Evolutionary conservation across 305 asterid species (phyloP).

Genomic region (Plantago coronopus): DNA sequence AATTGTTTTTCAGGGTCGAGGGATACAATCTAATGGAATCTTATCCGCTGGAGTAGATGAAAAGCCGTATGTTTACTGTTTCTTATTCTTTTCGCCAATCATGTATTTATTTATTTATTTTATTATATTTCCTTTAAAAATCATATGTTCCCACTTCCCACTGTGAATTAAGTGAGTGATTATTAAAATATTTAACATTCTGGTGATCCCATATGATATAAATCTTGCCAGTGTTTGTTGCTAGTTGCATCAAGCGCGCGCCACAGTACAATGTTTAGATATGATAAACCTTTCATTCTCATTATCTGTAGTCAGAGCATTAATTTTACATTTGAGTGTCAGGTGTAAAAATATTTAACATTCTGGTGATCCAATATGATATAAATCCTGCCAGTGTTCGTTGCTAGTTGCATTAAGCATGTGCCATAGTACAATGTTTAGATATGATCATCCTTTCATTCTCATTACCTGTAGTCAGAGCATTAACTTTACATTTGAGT

Average conservation of each 20-base stretch:
- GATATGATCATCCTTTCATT: slow-evolving; percentile 1
- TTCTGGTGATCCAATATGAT: slow-evolving; percentile 3
- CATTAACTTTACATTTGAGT: neutral
- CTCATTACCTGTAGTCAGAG: neutral
- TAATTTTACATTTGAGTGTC: slow-evolving; percentile 1
- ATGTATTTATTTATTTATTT: neutral
- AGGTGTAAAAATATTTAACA: slow-evolving; percentile 5
- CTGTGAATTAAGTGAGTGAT: slow-evolving; percentile 1
- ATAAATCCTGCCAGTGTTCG: slow-evolving; percentile 3
- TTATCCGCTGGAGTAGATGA: slow-evolving; percentile 43
- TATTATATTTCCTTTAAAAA: too few relatives aligned
- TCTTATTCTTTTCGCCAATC: slow-evolving; percentile 3
- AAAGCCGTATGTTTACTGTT: slow-evolving; percentile 48
- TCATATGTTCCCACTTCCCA: too few relatives aligned
- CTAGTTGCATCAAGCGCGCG: slow-evolving; percentile 1
- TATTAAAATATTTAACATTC: slow-evolving; percentile 2
- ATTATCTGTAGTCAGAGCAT: neutral
- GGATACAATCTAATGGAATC: slow-evolving; percentile 48
- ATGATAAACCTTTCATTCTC: neutral
- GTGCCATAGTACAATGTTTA: neutral
- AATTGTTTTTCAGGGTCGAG: slow-evolving; percentile 44
- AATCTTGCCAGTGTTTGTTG: slow-evolving; percentile 2
- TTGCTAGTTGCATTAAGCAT: neutral
- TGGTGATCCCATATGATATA: slow-evolving; percentile 3
- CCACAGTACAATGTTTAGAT: neutral